phyloP scores from a whole-genome alignment of 176 grass and related monocot genomes.

The Eragrostis curvula region DNA sequence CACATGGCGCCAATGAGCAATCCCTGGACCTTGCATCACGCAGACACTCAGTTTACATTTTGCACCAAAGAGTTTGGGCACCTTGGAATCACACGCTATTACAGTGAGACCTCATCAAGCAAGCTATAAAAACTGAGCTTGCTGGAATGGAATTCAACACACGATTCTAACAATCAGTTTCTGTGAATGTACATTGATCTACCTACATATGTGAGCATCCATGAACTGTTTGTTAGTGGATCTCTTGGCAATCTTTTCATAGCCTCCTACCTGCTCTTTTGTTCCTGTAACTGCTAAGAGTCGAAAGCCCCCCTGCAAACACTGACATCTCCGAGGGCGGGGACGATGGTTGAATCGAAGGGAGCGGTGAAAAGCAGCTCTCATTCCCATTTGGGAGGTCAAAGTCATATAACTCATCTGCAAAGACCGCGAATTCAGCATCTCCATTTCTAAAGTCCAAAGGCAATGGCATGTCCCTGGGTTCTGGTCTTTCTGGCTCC shows the following conservation, averaged over 20 bases:
- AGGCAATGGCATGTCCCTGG: conserved; percentile 33
- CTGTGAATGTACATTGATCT: conserved; percentile 59
- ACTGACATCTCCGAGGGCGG: conserved; percentile 60
- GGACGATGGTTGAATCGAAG: conserved; percentile 47
- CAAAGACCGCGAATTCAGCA: conserved; percentile 24
- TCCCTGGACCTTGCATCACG: not conserved
- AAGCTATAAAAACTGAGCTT: conserved; percentile 60
- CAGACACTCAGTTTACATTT: no score
- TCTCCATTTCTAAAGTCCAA: conserved; percentile 47
- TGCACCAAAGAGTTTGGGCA: conserved; percentile 18
- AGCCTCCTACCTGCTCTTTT: conserved; percentile 51
- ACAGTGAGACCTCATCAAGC: conserved; percentile 51
- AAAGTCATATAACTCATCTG: conserved; percentile 45
- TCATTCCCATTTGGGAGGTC: conserved; percentile 30
- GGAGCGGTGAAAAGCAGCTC: conserved; percentile 48
- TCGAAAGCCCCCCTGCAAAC: conserved; percentile 54
- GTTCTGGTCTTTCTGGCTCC: conserved; percentile 48
- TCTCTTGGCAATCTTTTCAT: conserved; percentile 18
- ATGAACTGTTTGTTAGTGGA: conserved; percentile 43
- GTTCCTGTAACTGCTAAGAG: conserved; percentile 55
- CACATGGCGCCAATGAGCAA: not conserved
- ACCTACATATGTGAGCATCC: conserved; percentile 46
- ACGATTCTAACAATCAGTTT: conserved; percentile 46
- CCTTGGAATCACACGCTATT: not conserved
- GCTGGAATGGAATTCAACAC: conserved; percentile 41